Percentiles rank a stretch among this genome's conserved stretches.
phyloP scores from a whole-genome alignment of 2,329 filamentous ascomycete species.

The Capronia epimyces region DNA sequence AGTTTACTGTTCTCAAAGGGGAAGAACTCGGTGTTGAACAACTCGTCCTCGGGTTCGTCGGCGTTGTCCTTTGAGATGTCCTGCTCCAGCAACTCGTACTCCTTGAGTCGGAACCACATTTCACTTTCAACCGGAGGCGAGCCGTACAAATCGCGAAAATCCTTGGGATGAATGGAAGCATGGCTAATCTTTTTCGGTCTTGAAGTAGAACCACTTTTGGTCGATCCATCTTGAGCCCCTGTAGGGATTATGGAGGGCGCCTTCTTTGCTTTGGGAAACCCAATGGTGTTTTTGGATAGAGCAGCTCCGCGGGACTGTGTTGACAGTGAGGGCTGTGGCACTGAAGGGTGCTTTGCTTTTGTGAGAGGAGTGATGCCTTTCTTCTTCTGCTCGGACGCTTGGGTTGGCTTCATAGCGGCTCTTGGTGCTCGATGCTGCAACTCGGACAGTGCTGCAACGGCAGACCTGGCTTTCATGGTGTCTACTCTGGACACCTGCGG shows the following conservation, averaged over 20 bases:
- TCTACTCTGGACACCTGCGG: constrained; percentile 31
- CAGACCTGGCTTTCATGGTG: constrained; percentile 39
- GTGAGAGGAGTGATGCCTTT: constrained; percentile 32
- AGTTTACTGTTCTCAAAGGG: constrained; percentile 29
- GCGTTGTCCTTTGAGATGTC: constrained; percentile 28
- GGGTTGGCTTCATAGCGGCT: constrained; percentile 34
- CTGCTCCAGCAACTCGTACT: constrained; percentile 37
- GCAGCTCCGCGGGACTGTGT: constrained; percentile 58
- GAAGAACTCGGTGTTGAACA: constrained; percentile 26
- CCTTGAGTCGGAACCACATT: constrained; percentile 41
- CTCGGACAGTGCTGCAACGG: constrained; percentile 37
- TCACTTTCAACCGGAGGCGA: constrained; percentile 40
- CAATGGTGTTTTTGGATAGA: constrained; percentile 73
- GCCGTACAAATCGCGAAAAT: constrained; percentile 42
- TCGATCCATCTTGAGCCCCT: constrained; percentile 7
- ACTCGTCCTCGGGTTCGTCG: constrained; percentile 30
- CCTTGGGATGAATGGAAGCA: constrained; percentile 37
- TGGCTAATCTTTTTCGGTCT: constrained; percentile 26
- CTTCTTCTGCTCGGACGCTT: constrained; percentile 37
- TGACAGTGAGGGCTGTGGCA: constrained; percentile 46
- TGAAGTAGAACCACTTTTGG: constrained; percentile 32
- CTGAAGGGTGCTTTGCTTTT: constrained; percentile 19
- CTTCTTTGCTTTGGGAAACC: constrained; percentile 71
- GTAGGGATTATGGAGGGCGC: constrained; percentile 39
- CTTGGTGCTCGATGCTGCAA: constrained; percentile 33